Base-by-base conservation (phyloP, 1,284 basidiomycete genomes). In the Tetrapyrgos nigripes region DNA sequence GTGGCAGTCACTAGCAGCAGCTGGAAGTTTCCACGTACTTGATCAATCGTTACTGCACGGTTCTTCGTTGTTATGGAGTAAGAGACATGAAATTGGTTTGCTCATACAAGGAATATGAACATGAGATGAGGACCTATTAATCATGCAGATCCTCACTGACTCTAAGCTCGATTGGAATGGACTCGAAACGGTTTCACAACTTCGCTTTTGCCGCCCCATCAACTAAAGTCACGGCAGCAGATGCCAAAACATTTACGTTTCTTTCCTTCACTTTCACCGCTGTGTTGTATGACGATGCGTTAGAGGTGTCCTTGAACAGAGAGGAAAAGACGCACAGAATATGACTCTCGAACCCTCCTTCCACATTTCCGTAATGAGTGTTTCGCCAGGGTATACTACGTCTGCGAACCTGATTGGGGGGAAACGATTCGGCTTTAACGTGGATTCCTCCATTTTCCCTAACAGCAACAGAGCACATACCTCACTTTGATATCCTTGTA, bases 401-500 rank as follows among this genome's bases (percentile, higher is more conserved):
- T 93, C 93, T 0, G 89, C 85, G 73, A 97, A 96, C 55, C 92
- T 58, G 17, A 14, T 21, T n/a, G n/a, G n/a, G n/a, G n/a, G n/a
- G n/a, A n/a, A n/a, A n/a, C n/a, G n/a, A n/a, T n/a, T n/a, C n/a
- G n/a, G n/a, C n/a, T n/a, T n/a, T n/a, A n/a, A n/a, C n/a, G n/a
- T n/a, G n/a, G n/a, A n/a, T n/a, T n/a, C n/a, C n/a, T n/a, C n/a
- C n/a, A n/a, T n/a, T n/a, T n/a, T n/a, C n/a, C n/a, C n/a, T n/a
- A n/a, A 17, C 31, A 33, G 14, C 31, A 9, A n/a, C n/a, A 43
- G 27, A 35, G 35, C 27, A 73, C 84, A 68, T 68, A 96, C 85
- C 97, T 87, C 61, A 95, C 95, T 86, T 99, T 99, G 82, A 99
- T 97, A 73, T 98, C 94, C 69, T 88, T 88, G 79, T 85, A 97